These are phyloP conservation scores for Botrytis hyacinthi DNA, from an alignment of 2,329 filamentous ascomycete genomes.

Conservation along the genomic window DNA sequence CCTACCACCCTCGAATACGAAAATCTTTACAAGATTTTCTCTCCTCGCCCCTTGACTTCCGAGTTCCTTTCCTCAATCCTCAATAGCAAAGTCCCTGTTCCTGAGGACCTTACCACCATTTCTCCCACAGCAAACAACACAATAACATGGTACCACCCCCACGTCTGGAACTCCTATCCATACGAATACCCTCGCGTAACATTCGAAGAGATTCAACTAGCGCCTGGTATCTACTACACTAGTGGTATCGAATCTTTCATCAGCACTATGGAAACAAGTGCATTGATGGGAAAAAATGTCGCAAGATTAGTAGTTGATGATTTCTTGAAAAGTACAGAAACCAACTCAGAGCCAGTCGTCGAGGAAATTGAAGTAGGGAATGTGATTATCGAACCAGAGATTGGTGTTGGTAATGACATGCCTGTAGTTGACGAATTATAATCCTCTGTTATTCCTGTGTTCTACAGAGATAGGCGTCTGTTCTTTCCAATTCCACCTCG, in stretches of 20 bases:
- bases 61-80: constrained; percentile 54
- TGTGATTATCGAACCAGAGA: not conserved
- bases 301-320: constrained; percentile 68
- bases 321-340: constrained; percentile 41
- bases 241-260: constrained; percentile 89
- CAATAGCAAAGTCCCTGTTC: constrained; percentile 39
- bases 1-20: constrained; percentile 54
- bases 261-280: constrained; percentile 95
- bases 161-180: constrained; percentile 82
- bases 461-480: not conserved
- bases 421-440: constrained; percentile 9
- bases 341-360: constrained; percentile 1
- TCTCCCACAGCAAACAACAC: constrained; percentile 47
- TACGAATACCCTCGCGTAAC: constrained; percentile 79
- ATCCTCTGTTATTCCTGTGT: not conserved
- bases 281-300: constrained; percentile 85
- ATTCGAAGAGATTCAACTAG: constrained; percentile 77
- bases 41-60: constrained; percentile 51
- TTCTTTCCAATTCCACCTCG: not conserved
- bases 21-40: constrained; percentile 66
- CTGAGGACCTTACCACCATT: constrained; percentile 31
- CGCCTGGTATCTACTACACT: constrained; percentile 66
- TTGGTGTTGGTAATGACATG: not conserved
- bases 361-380: not conserved
- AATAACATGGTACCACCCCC: constrained; percentile 75